Base-by-base conservation (phyloP, 257 asterid genomes). In the Primulina huaijiensis region DNA sequence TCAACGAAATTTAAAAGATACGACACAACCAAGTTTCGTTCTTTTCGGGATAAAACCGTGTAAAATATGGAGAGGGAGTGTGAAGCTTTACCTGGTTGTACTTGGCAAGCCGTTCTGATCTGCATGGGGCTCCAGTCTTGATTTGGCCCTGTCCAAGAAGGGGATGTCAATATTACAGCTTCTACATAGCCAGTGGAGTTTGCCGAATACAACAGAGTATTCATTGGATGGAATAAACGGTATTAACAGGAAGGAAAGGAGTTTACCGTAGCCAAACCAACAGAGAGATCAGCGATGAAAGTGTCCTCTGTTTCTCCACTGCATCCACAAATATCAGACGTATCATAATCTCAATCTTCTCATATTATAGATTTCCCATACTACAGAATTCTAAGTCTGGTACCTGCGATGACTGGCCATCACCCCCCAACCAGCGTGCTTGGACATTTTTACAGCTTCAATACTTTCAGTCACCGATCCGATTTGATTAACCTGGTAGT, bases 261-360 rank as follows among this genome's bases (percentile, higher is more conserved):
- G 8, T 52, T 77, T 89, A 93, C 98, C 87, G 96, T 93, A 46
- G 99, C 81, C 83, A 93, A 79, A 55, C 99, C 97, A 9, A 93
- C 99, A 7, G 99, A 74, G 16, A 93, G 97, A 82, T 93, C 99
- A 72, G 96, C 97, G 81, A 93, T 93, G 90, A 93, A 93, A 75
- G 99, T 90, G 78, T 93, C 99, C 86, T 93, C 99, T 0, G 97
- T 93, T 60, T 93, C 99, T 2, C 99, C 97, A 91, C 99, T 93
- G 85, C 81, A 79, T 58, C 17, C 27, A 70, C 33, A 37, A 64
- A 29, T 16, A 68, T 62, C 31, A 34, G 68, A 19, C 23, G 35
- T 25, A 29, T 23, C 14, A 25, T 20, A 29, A 40, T 21, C 50
- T 73, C 20, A 7, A 55, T 17, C 27, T 61, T 1, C 6, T 17